A percentile compares a stretch with the other conserved stretches of the same genome.
phyloP scores from a whole-genome alignment of 768 basidiomycete genomes.

The Lentinula edodes region DNA sequence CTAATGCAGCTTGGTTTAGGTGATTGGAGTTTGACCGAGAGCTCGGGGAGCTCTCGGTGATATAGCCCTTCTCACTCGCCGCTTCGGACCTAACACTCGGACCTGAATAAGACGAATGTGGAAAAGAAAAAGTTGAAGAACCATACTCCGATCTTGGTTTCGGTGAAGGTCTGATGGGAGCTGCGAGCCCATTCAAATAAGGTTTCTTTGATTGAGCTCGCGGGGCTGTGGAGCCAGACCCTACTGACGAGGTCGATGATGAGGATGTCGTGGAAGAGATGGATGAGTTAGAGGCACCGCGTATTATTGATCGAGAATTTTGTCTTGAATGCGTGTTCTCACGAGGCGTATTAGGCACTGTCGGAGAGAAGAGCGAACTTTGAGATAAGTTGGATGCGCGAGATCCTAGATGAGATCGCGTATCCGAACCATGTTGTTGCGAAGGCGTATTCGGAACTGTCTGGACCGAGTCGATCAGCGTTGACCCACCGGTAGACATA shows the following conservation, averaged over 20 bases:
- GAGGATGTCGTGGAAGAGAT: constrained; percentile 18
- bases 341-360: constrained; percentile 23
- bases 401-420: background rate
- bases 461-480: constrained; percentile 6
- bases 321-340: constrained; percentile 15
- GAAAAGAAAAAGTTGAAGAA: constrained; percentile 8
- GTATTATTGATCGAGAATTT: constrained; percentile 16
- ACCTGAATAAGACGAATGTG: background rate
- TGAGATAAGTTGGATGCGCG: constrained; percentile 24
- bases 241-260: constrained; percentile 18
- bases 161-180: constrained; percentile 13
- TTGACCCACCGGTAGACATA: background rate
- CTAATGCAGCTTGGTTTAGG: background rate
- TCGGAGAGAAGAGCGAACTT: constrained; percentile 13
- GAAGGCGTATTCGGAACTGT: constrained; percentile 13
- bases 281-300: constrained; percentile 2
- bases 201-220: constrained; percentile 5
- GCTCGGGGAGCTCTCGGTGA: background rate
- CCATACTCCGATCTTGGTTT: constrained; percentile 11
- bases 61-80: background rate
- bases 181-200: constrained; percentile 7
- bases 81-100: background rate
- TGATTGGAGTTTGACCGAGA: background rate
- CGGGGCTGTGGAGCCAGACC: background rate
- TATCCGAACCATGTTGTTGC: background rate